Evolutionary conservation across 192 early-diverging fungal species (phyloP).

Genomic region (Mortierella hygrophila): DNA sequence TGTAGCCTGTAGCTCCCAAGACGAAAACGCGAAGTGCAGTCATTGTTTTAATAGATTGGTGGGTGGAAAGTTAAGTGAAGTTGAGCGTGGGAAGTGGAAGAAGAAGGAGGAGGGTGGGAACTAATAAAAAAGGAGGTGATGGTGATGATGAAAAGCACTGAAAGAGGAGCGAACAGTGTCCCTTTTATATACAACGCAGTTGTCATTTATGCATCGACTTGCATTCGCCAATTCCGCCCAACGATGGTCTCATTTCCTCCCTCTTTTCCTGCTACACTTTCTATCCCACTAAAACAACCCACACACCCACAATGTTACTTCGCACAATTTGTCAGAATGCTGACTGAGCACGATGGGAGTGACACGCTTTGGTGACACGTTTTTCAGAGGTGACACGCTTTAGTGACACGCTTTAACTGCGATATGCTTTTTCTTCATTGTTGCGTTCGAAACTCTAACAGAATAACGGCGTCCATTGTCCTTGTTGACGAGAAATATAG

Average conservation of each 20-base stretch:
- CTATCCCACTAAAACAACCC: neutral
- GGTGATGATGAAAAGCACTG: neutral
- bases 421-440: too few relatives aligned
- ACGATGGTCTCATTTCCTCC: neutral
- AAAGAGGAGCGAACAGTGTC: neutral
- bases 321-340: slow-evolving; percentile 1
- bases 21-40: slow-evolving; percentile 36
- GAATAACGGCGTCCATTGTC: too few relatives aligned
- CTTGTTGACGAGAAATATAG: too few relatives aligned
- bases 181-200: neutral
- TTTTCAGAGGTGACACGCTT: neutral
- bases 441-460: too few relatives aligned
- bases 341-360: neutral
- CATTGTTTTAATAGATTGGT: slow-evolving; percentile 13
- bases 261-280: neutral
- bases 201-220: neutral
- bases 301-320: neutral
- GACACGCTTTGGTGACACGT: neutral
- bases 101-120: neutral
- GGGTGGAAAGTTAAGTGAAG: neutral
- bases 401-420: neutral
- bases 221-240: neutral
- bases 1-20: slow-evolving; percentile 41
- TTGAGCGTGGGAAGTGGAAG: neutral
- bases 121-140: neutral